Evolutionary conservation across 2,329 filamentous ascomycete genomes (phyloP).

Genomic region (Sordariomycetes sp.): DNA sequence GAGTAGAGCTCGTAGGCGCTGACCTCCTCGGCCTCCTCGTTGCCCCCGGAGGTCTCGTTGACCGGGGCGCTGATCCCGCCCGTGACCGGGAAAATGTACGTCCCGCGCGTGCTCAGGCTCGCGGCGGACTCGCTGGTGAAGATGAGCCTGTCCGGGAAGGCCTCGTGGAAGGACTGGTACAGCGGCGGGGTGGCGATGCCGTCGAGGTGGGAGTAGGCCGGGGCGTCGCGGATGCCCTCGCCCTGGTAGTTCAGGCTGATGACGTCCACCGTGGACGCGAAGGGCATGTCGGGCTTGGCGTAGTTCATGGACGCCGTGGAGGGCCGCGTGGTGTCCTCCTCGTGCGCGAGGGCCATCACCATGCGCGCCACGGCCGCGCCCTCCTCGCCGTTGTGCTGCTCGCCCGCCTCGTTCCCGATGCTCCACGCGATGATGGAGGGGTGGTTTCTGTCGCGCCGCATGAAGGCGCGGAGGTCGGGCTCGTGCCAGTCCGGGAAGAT

Average conservation of each 20-base stretch:
- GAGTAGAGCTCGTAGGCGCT: slow-evolving; percentile 42
- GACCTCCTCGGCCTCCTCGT: slow-evolving; percentile 24
- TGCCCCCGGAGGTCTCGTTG: slow-evolving; percentile 24
- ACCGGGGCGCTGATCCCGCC: slow-evolving; percentile 23
- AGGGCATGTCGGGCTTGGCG: slow-evolving; percentile 25
- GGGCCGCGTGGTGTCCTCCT: slow-evolving; percentile 36
- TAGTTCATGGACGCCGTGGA: slow-evolving; percentile 34
- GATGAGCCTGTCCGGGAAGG: slow-evolving; percentile 35
- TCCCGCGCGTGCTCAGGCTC: slow-evolving; percentile 35
- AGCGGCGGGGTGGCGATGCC: slow-evolving; percentile 17
- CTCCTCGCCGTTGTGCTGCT: slow-evolving; percentile 25
- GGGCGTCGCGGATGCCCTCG: slow-evolving; percentile 27
- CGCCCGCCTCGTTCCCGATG: slow-evolving; percentile 41
- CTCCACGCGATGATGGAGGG: slow-evolving; percentile 41
- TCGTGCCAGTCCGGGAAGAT: slow-evolving; percentile 44
- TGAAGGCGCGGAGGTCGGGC: slow-evolving; percentile 35
- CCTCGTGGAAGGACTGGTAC: slow-evolving; percentile 30
- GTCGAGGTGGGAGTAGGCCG: slow-evolving; percentile 15
- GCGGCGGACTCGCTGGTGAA: slow-evolving; percentile 30
- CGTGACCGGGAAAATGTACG: slow-evolving; percentile 41
- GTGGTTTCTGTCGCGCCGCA: slow-evolving; percentile 45
- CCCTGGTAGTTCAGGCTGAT: slow-evolving; percentile 46
- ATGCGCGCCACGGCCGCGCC: slow-evolving; percentile 18
- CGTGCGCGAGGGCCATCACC: slow-evolving; percentile 28
- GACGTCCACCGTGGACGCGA: slow-evolving; percentile 32